These are phyloP conservation scores for Gonapodya sp. DNA, from an alignment of 192 early-diverging fungal genomes.

Conservation along the genomic window DNA sequence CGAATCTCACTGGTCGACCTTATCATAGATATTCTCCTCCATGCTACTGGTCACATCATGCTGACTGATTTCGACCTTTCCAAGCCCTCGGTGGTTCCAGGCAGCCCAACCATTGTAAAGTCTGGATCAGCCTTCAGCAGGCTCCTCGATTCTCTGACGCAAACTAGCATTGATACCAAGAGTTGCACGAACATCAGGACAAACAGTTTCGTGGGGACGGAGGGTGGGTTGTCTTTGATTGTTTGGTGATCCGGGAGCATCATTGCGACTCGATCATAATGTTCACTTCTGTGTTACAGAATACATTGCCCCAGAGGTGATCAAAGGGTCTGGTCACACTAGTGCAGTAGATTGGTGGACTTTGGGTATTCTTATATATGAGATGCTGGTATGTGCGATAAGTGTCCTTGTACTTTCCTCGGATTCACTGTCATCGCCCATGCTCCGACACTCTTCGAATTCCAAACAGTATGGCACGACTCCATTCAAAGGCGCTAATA, in stretches of 20 bases:
- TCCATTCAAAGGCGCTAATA: constrained; percentile 90
- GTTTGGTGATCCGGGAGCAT: not conserved
- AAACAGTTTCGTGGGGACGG: constrained; percentile 97
- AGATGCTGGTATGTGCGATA: constrained; percentile 65
- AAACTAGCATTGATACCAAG: constrained; percentile 66
- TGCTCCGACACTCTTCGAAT: too few relatives aligned
- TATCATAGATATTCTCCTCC: constrained; percentile 68
- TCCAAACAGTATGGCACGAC: constrained; percentile 64
- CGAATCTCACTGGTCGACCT: not conserved
- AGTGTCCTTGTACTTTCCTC: not conserved
- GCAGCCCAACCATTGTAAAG: constrained; percentile 52
- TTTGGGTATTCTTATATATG: constrained; percentile 91
- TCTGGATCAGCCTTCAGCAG: constrained; percentile 17
- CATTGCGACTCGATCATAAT: not conserved
- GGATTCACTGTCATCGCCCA: too few relatives aligned
- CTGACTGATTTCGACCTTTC: constrained; percentile 97
- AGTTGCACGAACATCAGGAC: constrained; percentile 81
- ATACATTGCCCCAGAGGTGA: constrained; percentile 88
- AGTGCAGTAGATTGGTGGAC: constrained; percentile 98
- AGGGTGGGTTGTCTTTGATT: constrained; percentile 40
- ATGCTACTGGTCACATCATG: constrained; percentile 96
- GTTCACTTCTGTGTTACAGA: not conserved
- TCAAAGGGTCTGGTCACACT: constrained; percentile 89
- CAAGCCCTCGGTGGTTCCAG: constrained; percentile 79
- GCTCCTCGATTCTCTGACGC: constrained; percentile 8